These are phyloP conservation scores for Coffea eugenioides DNA, from an alignment of 257 asterid species.

Conservation along the genomic window DNA sequence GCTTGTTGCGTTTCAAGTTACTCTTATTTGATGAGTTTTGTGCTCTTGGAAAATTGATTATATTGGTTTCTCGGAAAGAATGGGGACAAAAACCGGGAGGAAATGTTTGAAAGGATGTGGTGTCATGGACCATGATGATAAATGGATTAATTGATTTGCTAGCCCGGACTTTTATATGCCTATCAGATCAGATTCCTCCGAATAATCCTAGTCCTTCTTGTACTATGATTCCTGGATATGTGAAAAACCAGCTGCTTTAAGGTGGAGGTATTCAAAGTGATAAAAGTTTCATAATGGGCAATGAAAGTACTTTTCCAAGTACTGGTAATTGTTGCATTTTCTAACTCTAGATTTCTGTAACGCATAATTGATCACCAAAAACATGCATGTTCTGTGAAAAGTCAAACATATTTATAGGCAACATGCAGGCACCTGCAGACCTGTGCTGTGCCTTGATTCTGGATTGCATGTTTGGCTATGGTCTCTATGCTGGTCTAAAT, in stretches of 20 bases:
- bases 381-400: too few relatives aligned
- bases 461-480: too few relatives aligned
- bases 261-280: slow-evolving; percentile 9
- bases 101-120: slow-evolving; percentile 20
- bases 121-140: slow-evolving; percentile 28
- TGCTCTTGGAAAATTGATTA: slow-evolving; percentile 9
- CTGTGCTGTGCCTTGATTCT: too few relatives aligned
- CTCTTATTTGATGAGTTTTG: slow-evolving; percentile 10
- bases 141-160: slow-evolving; percentile 8
- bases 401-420: too few relatives aligned
- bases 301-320: slow-evolving; percentile 16
- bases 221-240: neutral
- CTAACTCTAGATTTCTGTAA: slow-evolving; percentile 14
- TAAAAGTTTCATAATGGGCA: slow-evolving; percentile 1
- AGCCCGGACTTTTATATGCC: slow-evolving; percentile 6
- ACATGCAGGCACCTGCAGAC: too few relatives aligned
- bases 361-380: neutral
- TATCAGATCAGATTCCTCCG: slow-evolving; percentile 19
- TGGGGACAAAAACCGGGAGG: slow-evolving; percentile 11
- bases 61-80: slow-evolving; percentile 16
- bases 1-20: slow-evolving; percentile 8
- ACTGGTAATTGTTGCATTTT: slow-evolving; percentile 14
- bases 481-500: too few relatives aligned
- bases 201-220: slow-evolving; percentile 9
- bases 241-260: slow-evolving; percentile 4